These are phyloP conservation scores for Mucor velutinosus DNA, from an alignment of 371 early-diverging fungal species.

Conservation along the genomic window DNA sequence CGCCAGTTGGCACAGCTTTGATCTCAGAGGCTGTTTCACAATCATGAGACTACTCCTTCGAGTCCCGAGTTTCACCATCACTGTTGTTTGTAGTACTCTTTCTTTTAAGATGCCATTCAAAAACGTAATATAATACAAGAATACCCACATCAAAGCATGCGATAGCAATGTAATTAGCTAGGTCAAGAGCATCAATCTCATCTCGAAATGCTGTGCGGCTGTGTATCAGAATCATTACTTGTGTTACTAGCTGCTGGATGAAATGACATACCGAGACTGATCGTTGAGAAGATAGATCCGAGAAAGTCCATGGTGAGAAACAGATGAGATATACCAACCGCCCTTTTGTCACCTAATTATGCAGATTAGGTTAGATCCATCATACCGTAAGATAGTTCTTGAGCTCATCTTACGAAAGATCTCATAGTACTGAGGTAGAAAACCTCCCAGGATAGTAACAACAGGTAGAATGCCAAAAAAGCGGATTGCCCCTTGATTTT, in stretches of 20 bases:
- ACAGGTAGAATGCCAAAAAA: conserved; percentile 53
- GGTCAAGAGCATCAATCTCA: conserved; percentile 25
- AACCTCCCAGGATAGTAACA: conserved; percentile 44
- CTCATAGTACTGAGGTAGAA: conserved; percentile 52
- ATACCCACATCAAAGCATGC: conserved; percentile 32
- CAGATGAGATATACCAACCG: conserved; percentile 45
- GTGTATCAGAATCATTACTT: background rate
- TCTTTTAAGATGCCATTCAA: conserved; percentile 26
- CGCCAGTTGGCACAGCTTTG: background rate
- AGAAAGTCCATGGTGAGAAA: conserved; percentile 51
- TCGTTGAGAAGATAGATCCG: conserved; percentile 51
- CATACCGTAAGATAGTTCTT: background rate
- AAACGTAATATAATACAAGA: conserved; percentile 27
- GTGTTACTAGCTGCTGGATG: background rate
- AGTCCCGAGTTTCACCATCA: background rate
- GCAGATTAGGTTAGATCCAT: background rate
- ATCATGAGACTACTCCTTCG: conserved; percentile 12
- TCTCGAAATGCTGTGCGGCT: conserved; percentile 16
- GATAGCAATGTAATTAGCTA: conserved; percentile 36
- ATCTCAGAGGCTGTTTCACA: conserved; percentile 20
- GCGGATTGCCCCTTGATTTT: conserved; percentile 27
- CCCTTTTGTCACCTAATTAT: conserved; percentile 24
- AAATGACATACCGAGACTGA: conserved; percentile 41
- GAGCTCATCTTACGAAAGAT: conserved; percentile 35
- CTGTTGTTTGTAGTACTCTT: background rate